Conservation (phyloP, 495 filamentous ascomycete genomes). For the Hypoxylon lenormandii region DNA sequence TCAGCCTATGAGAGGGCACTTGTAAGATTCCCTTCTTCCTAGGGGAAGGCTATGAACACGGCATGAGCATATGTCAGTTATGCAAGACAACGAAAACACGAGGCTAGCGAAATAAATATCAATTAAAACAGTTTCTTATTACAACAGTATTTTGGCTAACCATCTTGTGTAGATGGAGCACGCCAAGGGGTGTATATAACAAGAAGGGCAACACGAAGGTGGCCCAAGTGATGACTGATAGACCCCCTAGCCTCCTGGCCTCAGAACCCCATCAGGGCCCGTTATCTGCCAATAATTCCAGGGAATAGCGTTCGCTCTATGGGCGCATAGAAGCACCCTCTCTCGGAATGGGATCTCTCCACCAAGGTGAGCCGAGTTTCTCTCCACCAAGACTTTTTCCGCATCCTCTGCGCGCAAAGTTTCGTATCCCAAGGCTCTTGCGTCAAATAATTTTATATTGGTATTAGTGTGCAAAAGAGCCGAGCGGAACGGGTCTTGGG, state of each 20-base stretch:
- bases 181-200: constrained; percentile 17
- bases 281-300: constrained; percentile 34
- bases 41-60: background rate
- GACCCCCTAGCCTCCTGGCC: constrained; percentile 15
- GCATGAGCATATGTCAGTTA: constrained; percentile 25
- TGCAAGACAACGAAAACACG: constrained; percentile 19
- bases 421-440: constrained; percentile 45
- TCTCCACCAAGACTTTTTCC: constrained; percentile 8
- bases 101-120: constrained; percentile 23
- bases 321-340: constrained; percentile 14
- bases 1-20: too few relatives aligned
- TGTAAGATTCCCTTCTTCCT: too few relatives aligned
- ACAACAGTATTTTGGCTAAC: background rate
- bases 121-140: constrained; percentile 7
- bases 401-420: constrained; percentile 41
- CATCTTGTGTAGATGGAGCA: background rate
- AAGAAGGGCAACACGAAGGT: constrained; percentile 6
- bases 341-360: constrained; percentile 37
- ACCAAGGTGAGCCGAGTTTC: constrained; percentile 12
- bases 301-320: constrained; percentile 28
- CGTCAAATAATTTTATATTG: constrained; percentile 48
- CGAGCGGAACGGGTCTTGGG: constrained; percentile 40
- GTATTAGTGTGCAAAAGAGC: constrained; percentile 43
- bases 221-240: constrained; percentile 22
- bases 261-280: constrained; percentile 8